Evolutionary conservation across 108 stramenopile species (phyloP).

Genomic region (Cylindrotheca closterium): DNA sequence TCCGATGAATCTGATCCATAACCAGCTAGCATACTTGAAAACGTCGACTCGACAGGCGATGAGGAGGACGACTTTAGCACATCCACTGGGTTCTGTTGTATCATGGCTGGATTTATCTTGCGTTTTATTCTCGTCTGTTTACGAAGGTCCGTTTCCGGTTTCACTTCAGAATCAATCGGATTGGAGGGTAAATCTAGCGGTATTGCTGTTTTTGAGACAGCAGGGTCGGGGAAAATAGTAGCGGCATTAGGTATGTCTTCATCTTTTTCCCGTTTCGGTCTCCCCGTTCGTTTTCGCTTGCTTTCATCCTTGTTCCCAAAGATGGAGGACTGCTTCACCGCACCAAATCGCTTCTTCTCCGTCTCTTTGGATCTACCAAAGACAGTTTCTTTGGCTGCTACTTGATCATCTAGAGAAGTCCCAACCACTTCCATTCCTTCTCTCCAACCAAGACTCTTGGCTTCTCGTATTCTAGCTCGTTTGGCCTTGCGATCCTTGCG

Average conservation of each 20-base stretch:
- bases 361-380: constrained; percentile 22
- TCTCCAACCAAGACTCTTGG: constrained; percentile 50
- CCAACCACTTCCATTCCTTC: constrained; percentile 48
- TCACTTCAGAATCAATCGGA: too few relatives aligned
- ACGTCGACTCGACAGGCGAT: too few relatives aligned
- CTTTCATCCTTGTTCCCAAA: constrained; percentile 10
- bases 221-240: background rate
- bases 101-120: background rate
- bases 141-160: too few relatives aligned
- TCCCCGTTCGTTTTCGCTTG: constrained; percentile 1
- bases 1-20: constrained; percentile 14
- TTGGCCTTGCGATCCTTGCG: constrained; percentile 62
- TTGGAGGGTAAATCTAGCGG: too few relatives aligned
- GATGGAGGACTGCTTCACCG: constrained; percentile 33
- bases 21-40: constrained; percentile 23
- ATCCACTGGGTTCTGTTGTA: background rate
- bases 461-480: constrained; percentile 47
- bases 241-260: background rate
- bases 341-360: constrained; percentile 8
- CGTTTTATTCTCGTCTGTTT: constrained; percentile 1
- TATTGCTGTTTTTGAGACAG: too few relatives aligned
- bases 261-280: background rate
- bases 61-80: too few relatives aligned
- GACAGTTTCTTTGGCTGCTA: constrained; percentile 16
- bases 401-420: constrained; percentile 30